Evolutionary conservation across 1,284 basidiomycete genomes (phyloP).

Genomic region (Pseudozyma thailandica): DNA sequence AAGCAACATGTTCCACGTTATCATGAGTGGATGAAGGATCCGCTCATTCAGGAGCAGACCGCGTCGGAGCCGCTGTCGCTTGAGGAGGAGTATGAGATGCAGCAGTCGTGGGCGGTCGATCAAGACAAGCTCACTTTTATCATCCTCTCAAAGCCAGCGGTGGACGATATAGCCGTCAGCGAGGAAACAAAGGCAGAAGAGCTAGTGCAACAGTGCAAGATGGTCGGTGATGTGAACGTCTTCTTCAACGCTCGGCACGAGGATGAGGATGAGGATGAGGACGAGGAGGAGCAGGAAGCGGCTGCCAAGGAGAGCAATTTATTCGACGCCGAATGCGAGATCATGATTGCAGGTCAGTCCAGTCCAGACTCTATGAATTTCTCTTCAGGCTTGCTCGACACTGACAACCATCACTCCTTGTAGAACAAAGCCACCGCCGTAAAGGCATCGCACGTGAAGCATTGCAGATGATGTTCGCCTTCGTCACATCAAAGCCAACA

Average conservation of each 20-base stretch:
- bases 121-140: slow-evolving; percentile 95
- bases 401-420: too few relatives aligned
- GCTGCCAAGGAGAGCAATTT: slow-evolving; percentile 37
- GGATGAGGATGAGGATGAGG: slow-evolving; percentile 65
- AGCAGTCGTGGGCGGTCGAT: slow-evolving; percentile 86
- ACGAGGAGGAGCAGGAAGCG: background rate
- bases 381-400: too few relatives aligned
- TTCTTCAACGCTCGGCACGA: slow-evolving; percentile 73
- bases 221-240: slow-evolving; percentile 93
- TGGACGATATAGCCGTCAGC: background rate
- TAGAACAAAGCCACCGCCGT: slow-evolving; percentile 74
- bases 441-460: slow-evolving; percentile 72
- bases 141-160: slow-evolving; percentile 72
- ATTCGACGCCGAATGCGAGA: slow-evolving; percentile 75
- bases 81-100: slow-evolving; percentile 91
- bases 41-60: slow-evolving; percentile 79
- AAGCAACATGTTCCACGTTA: slow-evolving; percentile 70
- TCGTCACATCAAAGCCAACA: slow-evolving; percentile 67
- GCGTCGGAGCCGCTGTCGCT: slow-evolving; percentile 85
- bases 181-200: slow-evolving; percentile 26
- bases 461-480: slow-evolving; percentile 64
- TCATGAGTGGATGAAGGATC: slow-evolving; percentile 88
- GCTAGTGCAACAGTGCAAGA: slow-evolving; percentile 68
- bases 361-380: background rate
- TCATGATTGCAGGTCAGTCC: slow-evolving; percentile 82